Evolutionary conservation across 352 stramenopile species (phyloP), one percentile per base, ranked within the genome.

Genomic region (Globisporangium ultimum): DNA sequence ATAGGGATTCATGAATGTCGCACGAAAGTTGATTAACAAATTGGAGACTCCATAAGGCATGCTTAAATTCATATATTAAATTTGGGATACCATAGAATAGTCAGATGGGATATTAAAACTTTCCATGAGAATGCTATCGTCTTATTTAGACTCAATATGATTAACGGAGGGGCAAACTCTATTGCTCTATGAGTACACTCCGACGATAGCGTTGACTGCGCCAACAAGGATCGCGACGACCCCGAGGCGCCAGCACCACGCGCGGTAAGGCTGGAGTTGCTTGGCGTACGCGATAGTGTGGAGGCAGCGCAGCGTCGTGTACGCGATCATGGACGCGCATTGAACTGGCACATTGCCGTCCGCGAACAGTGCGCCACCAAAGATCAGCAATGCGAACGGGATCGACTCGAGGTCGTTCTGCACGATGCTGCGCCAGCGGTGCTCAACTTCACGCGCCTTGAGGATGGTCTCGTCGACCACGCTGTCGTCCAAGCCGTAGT

Each of bases 231-330:
- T 72, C 13, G 62, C 45, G 22, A 68, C 13, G 2, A 79, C 67
- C 6, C 63, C 74, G 14, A 75, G n/a, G 12, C 63, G 61, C 68
- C 68, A 83, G 53, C 61, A 73, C 41, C 66, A 63, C 8, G 61
- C 68, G 7, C 76, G 76, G n/a, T 79, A 63, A 1, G 71, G 73
- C 56, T 81, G 71, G 15, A 81, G 54, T 8, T 60, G 53, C n/a
- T 80, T 70, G 32, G 76, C 75, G 60, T 82, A 85, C 55, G 68
- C 67, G 58, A 68, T 72, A 15, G 68, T 73, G 55, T 83, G 68
- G 20, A 71, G 50, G 61, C 68, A 71, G 53, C 76, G 73, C 18
- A 63, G 55, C 1, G 59, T 40, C 8, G 73, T 86, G 71, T 78
- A 83, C 3, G 61, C 34, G 20, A 67, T 62, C 41, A 80, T 72